Conservation (phyloP, 345 rosid genomes). For the Sonneratia caseolaris region DNA sequence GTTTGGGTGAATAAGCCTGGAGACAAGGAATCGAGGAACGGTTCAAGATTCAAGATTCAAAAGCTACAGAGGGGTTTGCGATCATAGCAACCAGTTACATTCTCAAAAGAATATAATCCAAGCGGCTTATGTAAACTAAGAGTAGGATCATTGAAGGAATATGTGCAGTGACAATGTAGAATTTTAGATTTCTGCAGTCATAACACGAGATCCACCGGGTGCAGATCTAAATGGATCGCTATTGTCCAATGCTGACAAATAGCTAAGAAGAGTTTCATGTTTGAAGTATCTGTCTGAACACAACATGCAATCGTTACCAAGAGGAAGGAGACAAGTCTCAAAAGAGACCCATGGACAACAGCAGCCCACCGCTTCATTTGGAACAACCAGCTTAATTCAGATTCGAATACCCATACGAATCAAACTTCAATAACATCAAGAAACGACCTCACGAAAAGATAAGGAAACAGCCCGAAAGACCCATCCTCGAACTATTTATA, state of each 20-base stretch:
- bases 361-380: not conserved
- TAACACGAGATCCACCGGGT: not conserved
- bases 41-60: not conserved
- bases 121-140: not conserved
- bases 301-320: not conserved
- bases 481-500: not conserved
- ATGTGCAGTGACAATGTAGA: not conserved
- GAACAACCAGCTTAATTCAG: not conserved
- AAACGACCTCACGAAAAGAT: not conserved
- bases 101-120: not conserved
- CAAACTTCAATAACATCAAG: not conserved
- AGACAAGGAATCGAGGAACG: constrained; percentile 10
- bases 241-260: not conserved
- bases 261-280: not conserved
- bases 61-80: not conserved
- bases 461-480: not conserved
- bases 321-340: not conserved
- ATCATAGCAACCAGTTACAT: not conserved
- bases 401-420: not conserved
- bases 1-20: constrained; percentile 22
- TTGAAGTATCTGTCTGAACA: not conserved
- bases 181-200: not conserved
- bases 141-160: not conserved
- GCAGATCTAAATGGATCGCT: not conserved
- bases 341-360: not conserved